Conservation (phyloP, 441 rosid species). For the Jatropha multifida region DNA sequence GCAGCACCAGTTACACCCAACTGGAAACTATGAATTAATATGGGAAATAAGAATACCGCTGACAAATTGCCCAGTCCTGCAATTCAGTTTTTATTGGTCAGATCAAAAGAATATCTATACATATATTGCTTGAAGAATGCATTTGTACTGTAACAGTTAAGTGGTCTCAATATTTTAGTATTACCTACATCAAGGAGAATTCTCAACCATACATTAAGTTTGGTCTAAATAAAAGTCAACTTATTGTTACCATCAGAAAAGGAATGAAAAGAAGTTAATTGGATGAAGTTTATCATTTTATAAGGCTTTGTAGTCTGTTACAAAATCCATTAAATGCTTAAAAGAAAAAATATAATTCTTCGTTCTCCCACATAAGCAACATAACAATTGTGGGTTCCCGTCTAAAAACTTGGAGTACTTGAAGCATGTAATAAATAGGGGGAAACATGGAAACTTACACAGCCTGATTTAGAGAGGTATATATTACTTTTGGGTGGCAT, state of each 20-base stretch:
- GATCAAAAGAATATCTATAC: background rate
- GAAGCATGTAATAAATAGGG: background rate
- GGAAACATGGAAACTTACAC: no score
- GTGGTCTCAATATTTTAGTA: background rate
- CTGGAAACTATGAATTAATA: constrained; percentile 36
- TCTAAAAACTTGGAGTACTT: background rate
- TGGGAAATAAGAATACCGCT: constrained; percentile 38
- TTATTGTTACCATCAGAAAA: background rate
- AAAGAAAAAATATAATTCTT: background rate
- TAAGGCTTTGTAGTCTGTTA: background rate
- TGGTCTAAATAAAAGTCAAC: background rate
- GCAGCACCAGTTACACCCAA: constrained; percentile 49
- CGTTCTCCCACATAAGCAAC: background rate
- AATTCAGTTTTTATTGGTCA: constrained; percentile 14
- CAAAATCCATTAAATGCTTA: background rate
- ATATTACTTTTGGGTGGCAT: background rate
- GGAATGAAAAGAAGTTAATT: background rate
- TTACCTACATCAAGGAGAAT: background rate
- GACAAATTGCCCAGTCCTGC: constrained; percentile 44
- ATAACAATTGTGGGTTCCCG: background rate
- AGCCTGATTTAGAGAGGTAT: no score
- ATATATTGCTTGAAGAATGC: background rate
- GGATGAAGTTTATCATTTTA: background rate
- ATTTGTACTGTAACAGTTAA: background rate
- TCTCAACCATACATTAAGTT: background rate